Base-by-base conservation (phyloP, 495 filamentous ascomycete species). In the Neurospora africana region DNA sequence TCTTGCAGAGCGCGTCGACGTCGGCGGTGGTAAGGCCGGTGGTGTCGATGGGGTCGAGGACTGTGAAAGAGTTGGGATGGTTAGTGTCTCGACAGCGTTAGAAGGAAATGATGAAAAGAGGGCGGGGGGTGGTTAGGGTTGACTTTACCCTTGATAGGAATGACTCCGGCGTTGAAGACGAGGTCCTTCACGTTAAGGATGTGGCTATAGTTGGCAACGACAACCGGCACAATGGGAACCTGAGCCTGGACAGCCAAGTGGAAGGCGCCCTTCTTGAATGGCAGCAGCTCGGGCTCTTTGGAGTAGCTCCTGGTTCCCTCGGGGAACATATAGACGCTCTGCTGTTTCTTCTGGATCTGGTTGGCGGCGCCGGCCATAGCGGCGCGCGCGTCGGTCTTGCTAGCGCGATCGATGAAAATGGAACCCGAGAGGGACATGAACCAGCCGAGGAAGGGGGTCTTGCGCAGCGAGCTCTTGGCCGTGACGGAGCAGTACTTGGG, bases 241-340 rank as follows among this genome's bases (percentile, higher is more conserved):
- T 93, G 91, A 1, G 95, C 96, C 84, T 98, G 91, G 8, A 99
- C 89, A 27, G 95, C 95, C 13, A 99, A 84, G 80, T 98, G 95
- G 82, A 98, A 99, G 43, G 95, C 95, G 72, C 95, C 95, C 84
- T 98, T 98, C 84, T 99, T 99, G 84, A 98, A 99, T 8, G 92
- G 89, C 70, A 98, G 83, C 77, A 99, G 81, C 69, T 86, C 89
- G 7, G 95, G 91, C 68, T 92, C 89, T 75, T 90, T 87, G 68
- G 90, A 87, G 84, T 99, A 97, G 75, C 92, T 95, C 68, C 95
- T 86, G 7, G 95, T 99, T 17, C 95, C 95, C 83, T 99, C 95
- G 43, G 92, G 91, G 80, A 95, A 95, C 79, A 98, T 97, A 81
- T 91, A 97, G 40, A 98, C 94, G 79, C 89, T 93, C 84, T 98